Percentiles rank a stretch among this genome's conserved stretches.
Conservation (phyloP, 345 rosid species). For the Camelina neglecta region DNA sequence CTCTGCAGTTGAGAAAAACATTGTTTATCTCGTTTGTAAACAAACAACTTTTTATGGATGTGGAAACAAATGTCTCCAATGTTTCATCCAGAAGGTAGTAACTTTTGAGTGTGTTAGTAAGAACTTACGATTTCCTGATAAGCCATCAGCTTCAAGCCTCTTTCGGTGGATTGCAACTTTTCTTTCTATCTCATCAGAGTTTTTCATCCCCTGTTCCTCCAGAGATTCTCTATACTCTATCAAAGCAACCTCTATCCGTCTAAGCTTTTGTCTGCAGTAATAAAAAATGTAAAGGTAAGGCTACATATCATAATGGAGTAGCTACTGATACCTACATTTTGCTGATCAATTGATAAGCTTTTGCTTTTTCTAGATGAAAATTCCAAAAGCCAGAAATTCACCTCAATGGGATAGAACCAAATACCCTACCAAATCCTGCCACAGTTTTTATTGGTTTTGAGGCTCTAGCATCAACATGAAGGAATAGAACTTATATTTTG, state of each 20-base stretch:
- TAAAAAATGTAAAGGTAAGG: slow-evolving; percentile 29
- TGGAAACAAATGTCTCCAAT: neutral
- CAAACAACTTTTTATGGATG: neutral
- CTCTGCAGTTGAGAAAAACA: slow-evolving; percentile 48
- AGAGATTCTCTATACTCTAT: slow-evolving; percentile 88
- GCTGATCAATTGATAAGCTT: neutral
- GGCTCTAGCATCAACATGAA: neutral
- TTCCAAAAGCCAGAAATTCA: neutral
- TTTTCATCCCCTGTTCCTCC: slow-evolving; percentile 74
- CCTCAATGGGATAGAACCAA: neutral
- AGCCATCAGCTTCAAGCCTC: slow-evolving; percentile 71
- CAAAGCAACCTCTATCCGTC: slow-evolving; percentile 77
- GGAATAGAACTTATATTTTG: neutral
- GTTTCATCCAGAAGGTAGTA: neutral
- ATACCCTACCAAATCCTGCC: neutral
- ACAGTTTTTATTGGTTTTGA: neutral
- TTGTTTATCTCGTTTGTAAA: neutral
- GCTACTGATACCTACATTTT: slow-evolving; percentile 7
- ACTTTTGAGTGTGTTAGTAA: slow-evolving; percentile 12
- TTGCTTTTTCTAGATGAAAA: neutral
- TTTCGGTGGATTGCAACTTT: slow-evolving; percentile 69
- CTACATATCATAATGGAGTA: neutral
- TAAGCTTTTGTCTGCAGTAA: slow-evolving; percentile 67
- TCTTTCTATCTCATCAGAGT: slow-evolving; percentile 72
- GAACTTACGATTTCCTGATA: slow-evolving; percentile 63